phyloP scores from a whole-genome alignment of 2,329 filamentous ascomycete species.

The Ceratocystis huliohia region DNA sequence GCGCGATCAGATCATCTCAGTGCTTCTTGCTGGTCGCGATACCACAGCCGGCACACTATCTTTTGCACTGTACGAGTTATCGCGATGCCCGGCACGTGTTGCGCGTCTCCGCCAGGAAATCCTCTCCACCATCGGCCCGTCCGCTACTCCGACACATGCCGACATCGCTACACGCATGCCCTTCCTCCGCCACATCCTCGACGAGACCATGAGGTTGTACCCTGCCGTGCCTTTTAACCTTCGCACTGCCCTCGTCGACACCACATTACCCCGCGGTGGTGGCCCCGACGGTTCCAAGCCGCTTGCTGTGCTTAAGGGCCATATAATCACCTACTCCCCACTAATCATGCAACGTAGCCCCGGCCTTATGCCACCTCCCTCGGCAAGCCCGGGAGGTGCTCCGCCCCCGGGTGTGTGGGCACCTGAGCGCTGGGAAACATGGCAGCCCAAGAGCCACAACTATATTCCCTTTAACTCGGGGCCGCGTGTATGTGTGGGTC shows the following conservation, averaged over 20 bases:
- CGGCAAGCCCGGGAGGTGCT: slow-evolving; percentile 28
- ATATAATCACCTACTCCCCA: slow-evolving; percentile 52
- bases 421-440: slow-evolving; percentile 54
- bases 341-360: slow-evolving; percentile 60
- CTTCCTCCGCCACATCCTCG: slow-evolving; percentile 60
- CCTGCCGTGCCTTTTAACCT: slow-evolving; percentile 71
- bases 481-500: slow-evolving; percentile 61
- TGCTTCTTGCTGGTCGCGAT: slow-evolving; percentile 75
- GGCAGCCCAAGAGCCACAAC: slow-evolving; percentile 54
- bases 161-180: slow-evolving; percentile 67
- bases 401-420: slow-evolving; percentile 41
- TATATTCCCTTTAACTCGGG: slow-evolving; percentile 68
- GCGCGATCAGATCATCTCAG: slow-evolving; percentile 70
- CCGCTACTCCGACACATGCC: slow-evolving; percentile 52
- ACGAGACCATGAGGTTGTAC: slow-evolving; percentile 67
- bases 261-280: slow-evolving; percentile 59
- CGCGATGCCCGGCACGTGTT: slow-evolving; percentile 54
- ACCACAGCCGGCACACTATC: slow-evolving; percentile 73
- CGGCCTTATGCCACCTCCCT: slow-evolving; percentile 46
- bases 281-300: slow-evolving; percentile 50
- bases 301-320: slow-evolving; percentile 53
- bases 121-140: slow-evolving; percentile 49
- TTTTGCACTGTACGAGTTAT: slow-evolving; percentile 73
- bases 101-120: slow-evolving; percentile 63
- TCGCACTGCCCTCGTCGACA: slow-evolving; percentile 57